Evolutionary conservation across 1,284 basidiomycete species (phyloP).

Genomic region (Puccinia coronata): DNA sequence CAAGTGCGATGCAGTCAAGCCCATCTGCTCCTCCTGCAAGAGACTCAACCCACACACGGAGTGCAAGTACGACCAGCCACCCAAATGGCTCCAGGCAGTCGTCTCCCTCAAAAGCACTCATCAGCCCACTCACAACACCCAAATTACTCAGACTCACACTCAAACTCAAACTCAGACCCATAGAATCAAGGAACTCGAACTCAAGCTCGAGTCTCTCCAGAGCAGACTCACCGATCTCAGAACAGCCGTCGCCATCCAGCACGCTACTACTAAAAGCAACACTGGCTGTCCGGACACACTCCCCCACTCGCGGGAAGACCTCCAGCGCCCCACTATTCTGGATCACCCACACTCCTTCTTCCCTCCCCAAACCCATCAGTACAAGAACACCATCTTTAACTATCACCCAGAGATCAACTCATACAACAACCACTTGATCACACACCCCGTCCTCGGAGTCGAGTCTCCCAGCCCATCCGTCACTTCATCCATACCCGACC

Average conservation of each 20-base stretch:
- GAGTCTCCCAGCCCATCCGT: constrained; percentile 16
- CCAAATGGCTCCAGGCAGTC: constrained; percentile 47
- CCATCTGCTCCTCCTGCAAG: constrained; percentile 44
- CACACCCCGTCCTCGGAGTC: neutral
- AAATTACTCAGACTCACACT: constrained; percentile 22
- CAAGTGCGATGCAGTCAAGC: constrained; percentile 48
- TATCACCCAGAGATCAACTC: neutral
- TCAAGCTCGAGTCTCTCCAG: constrained; percentile 30
- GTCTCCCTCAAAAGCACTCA: constrained; percentile 5
- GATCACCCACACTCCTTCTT: too few relatives aligned
- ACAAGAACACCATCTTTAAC: too few relatives aligned
- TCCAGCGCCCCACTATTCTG: too few relatives aligned
- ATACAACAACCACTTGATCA: neutral
- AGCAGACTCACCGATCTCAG: neutral
- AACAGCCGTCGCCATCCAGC: neutral
- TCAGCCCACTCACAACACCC: neutral
- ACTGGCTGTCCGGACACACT: neutral
- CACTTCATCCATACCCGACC: constrained; percentile 33
- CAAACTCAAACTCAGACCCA: neutral
- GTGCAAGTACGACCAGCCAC: constrained; percentile 48
- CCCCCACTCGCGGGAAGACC: too few relatives aligned
- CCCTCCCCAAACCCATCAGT: too few relatives aligned
- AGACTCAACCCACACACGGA: constrained; percentile 15
- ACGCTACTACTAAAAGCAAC: neutral
- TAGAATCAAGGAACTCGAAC: constrained; percentile 28